A percentile compares a stretch with the other conserved stretches of the same genome.
These are phyloP conservation scores for Scutellaria minor DNA, from an alignment of 257 asterid species.

Conservation along the genomic window DNA sequence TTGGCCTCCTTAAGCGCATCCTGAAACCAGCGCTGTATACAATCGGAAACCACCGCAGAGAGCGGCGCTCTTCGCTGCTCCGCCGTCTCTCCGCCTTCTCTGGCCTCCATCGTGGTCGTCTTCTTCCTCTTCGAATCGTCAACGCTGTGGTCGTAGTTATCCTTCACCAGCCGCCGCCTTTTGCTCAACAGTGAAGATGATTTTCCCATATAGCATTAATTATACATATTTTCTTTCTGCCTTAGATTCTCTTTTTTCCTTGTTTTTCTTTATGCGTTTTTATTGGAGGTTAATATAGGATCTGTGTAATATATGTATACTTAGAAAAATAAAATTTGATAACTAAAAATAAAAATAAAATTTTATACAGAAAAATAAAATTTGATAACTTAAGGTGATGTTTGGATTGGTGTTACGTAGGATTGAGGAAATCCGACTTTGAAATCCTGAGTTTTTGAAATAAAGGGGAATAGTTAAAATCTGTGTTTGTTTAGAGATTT, in stretches of 20 bases:
- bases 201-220: conserved; percentile 31
- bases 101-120: conserved; percentile 40
- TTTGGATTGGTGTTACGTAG: no score
- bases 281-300: no score
- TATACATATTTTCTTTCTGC: neutral
- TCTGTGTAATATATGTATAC: no score
- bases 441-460: no score
- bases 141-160: conserved; percentile 15
- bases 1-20: conserved; percentile 81
- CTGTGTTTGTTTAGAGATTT: no score
- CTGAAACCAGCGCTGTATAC: conserved; percentile 68
- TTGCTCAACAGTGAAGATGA: conserved; percentile 32
- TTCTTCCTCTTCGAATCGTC: conserved; percentile 27
- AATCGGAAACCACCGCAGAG: conserved; percentile 71
- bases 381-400: no score
- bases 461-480: no score
- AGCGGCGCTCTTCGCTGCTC: conserved; percentile 45
- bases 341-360: no score
- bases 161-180: conserved; percentile 38
- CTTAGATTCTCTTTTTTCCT: neutral
- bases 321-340: no score
- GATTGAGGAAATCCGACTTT: no score
- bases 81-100: conserved; percentile 31
- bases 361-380: no score
- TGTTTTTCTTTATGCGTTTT: neutral